Evolutionary conservation across 2,329 filamentous ascomycete genomes (phyloP).

Genomic region (Chaetomium sp.): DNA sequence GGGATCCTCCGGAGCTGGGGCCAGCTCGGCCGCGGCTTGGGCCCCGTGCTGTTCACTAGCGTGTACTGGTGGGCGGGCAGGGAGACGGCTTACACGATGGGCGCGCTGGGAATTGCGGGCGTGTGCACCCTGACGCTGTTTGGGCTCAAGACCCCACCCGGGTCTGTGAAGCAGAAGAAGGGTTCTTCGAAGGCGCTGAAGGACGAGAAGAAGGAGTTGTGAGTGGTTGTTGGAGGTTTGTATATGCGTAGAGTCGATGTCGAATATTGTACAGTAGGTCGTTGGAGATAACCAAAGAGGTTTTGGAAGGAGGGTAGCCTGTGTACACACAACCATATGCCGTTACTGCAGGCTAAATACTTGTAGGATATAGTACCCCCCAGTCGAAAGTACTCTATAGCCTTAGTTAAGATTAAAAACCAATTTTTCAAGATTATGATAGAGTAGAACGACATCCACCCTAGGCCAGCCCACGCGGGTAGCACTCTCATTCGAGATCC

Average conservation of each 20-base stretch:
- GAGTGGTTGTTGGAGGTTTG: background rate
- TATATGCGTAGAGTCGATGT: background rate
- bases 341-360: background rate
- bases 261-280: background rate
- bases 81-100: constrained; percentile 79
- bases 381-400: no score
- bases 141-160: constrained; percentile 66
- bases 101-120: constrained; percentile 75
- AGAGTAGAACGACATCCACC: no score
- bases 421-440: background rate
- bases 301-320: background rate
- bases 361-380: no score
- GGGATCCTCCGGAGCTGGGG: constrained; percentile 81
- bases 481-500: background rate
- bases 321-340: background rate
- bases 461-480: no score
- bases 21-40: constrained; percentile 83
- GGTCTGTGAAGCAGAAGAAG: constrained; percentile 33
- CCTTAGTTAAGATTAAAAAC: background rate
- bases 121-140: constrained; percentile 73
- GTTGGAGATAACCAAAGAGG: background rate
- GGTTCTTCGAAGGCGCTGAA: background rate
- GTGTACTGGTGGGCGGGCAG: constrained; percentile 98
- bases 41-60: constrained; percentile 87
- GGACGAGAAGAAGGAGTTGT: constrained; percentile 33